Percentiles rank a stretch among this genome's conserved stretches.
These are phyloP conservation scores for Tylopilus balloui DNA, from an alignment of 768 basidiomycete genomes.

Conservation along the genomic window DNA sequence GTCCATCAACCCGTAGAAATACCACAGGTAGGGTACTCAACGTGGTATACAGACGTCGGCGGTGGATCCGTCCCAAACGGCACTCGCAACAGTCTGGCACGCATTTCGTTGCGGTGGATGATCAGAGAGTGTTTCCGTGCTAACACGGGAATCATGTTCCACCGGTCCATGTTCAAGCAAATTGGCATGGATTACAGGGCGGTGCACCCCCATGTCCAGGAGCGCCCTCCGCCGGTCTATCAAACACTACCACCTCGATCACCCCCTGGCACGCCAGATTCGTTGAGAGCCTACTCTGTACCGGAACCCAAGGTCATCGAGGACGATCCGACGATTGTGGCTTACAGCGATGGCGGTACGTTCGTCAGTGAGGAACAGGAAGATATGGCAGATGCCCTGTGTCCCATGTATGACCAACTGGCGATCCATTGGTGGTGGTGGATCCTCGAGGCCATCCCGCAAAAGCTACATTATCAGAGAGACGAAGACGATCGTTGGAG, in stretches of 20 bases:
- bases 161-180: conserved; percentile 37
- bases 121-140: conserved; percentile 59
- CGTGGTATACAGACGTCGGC: conserved; percentile 58
- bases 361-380: conserved; percentile 54
- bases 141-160: conserved; percentile 57
- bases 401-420: conserved; percentile 55
- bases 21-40: background rate
- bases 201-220: conserved; percentile 42
- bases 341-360: conserved; percentile 15
- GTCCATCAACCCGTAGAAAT: conserved; percentile 11
- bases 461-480: conserved; percentile 25
- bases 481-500: conserved; percentile 20
- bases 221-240: conserved; percentile 38
- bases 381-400: conserved; percentile 55
- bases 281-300: conserved; percentile 5
- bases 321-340: conserved; percentile 11
- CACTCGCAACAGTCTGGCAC: conserved; percentile 54
- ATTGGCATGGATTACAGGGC: conserved; percentile 46
- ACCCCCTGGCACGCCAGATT: conserved; percentile 8
- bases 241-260: conserved; percentile 18
- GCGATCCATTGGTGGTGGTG: conserved; percentile 47
- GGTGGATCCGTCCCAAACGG: conserved; percentile 64
- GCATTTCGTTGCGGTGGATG: conserved; percentile 77
- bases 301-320: conserved; percentile 17
- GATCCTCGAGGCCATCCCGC: conserved; percentile 56